Base-by-base conservation (phyloP, 2,329 filamentous ascomycete species). In the Aspergillus neotritici region DNA sequence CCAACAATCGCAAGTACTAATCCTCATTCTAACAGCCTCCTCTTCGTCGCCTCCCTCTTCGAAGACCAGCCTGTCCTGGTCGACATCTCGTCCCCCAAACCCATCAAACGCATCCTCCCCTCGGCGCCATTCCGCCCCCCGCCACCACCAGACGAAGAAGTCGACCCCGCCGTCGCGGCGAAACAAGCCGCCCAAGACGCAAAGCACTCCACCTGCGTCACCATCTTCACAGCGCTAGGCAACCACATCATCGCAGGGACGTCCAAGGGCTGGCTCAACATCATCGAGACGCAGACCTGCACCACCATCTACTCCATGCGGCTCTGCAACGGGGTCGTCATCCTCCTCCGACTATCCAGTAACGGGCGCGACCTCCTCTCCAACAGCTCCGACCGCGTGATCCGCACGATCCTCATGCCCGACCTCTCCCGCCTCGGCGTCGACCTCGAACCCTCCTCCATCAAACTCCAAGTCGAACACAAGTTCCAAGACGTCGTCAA, bases 401-500 rank as follows among this genome's bases (percentile, higher is more conserved):
- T 98, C 60, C 82, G 94, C 49, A 96, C 93, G 1, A 84, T 98
- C 53, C 81, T 88, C 50, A 77, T 98, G 53, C 93, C 94, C 0
- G 87, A 96, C 57, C 76, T 84, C 14, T 73, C 69, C 4, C 67
- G 70, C 39, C 52, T 69, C n/a, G 67, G 66, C 8, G 64, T 65
- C 40, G 67, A 86, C 56, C 76, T 94, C 34, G 86, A 94, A 53
- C 80, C 86, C 14, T 86, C 94, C 56, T 91, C 85, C 21, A 84
- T 98, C 57, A 84, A 91, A 57, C 75, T 98, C 32, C 87, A 93
- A 32, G 80, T 96, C 10, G 91, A 98, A 67, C 93, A 98, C 71
- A 97, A 96, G 62, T 98, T 97, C 58, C 90, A 97, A 65, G 94
- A 98, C 62, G 85, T 97, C 4, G 93, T 98, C 39, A 97, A 98